Base-by-base conservation (phyloP, 2,329 filamentous ascomycete species). In the Aciculosporium take region DNA sequence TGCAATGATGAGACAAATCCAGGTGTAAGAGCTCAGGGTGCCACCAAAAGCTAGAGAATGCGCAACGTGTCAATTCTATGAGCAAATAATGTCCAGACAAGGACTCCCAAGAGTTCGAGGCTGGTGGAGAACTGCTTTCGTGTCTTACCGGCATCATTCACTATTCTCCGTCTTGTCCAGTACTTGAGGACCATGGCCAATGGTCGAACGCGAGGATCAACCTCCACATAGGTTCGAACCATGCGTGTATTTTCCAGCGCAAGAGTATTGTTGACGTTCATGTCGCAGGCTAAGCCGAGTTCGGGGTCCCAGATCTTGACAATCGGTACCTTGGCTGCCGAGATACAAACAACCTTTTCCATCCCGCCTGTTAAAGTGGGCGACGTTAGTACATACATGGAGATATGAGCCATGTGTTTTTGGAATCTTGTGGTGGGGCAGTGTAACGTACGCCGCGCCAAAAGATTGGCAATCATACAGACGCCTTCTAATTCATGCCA, bases 281-380 rank as follows among this genome's bases (percentile, higher is more conserved):
- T 91, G 58, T 98, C 91, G 60, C 88, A 95, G 13, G 87, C 84
- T 39, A 98, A 69, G 49, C 80, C 70, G 43, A 95, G 69, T 59
- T 94, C 86, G 3, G 91, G 91, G 58, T 98, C 91, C 88, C 91
- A 98, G 42, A 94, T 84, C 67, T 96, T 96, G 51, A 98, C 91
- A 55, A 98, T 98, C 4, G 91, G 89, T 12, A 98, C 91, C 62
- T 95, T 96, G 45, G 91, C 91, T 32, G 83, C 84, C 23, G 86
- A 86, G 40, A 96, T 86, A 58, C 91, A 98, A 20, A 95, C 84
- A 1, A 98, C 87, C 54, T 85, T 85, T 60, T 96, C 76, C 91
- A 98, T 98, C 30, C 89, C 89, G 66, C 86, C 89, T 94, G 53
- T 76, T 32, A 30, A 17, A 21, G 23, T 21, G 25, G 15, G 18